These are phyloP conservation scores for Panus rudis DNA, from an alignment of 768 basidiomycete genomes.

Conservation along the genomic window DNA sequence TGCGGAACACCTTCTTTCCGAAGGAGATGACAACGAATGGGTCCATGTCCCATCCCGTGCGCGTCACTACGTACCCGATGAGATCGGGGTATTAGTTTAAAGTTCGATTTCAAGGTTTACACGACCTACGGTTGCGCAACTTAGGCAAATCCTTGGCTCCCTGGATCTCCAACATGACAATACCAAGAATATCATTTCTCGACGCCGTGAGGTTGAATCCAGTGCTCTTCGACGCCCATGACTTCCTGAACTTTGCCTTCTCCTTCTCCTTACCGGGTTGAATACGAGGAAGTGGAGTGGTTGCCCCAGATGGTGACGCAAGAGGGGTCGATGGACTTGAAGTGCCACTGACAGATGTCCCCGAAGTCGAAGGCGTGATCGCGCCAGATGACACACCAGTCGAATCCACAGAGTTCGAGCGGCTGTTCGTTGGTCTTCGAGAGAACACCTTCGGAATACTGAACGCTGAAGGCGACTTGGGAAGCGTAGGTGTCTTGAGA, in stretches of 20 bases:
- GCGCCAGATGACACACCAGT: slow-evolving; percentile 4
- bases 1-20: slow-evolving; percentile 95
- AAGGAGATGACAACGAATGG: slow-evolving; percentile 95
- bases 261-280: slow-evolving; percentile 13
- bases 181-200: slow-evolving; percentile 78
- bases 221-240: slow-evolving; percentile 32
- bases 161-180: slow-evolving; percentile 91
- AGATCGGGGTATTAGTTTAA: background rate
- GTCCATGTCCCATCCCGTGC: slow-evolving; percentile 93
- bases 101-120: background rate
- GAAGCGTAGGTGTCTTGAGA: slow-evolving; percentile 16
- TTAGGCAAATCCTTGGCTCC: slow-evolving; percentile 79
- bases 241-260: slow-evolving; percentile 34
- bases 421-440: slow-evolving; percentile 25
- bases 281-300: slow-evolving; percentile 15
- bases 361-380: slow-evolving; percentile 11
- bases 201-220: slow-evolving; percentile 57
- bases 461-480: slow-evolving; percentile 18
- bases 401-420: slow-evolving; percentile 25
- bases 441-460: slow-evolving; percentile 27
- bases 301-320: slow-evolving; percentile 15
- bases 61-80: slow-evolving; percentile 49
- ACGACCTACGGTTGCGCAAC: slow-evolving; percentile 71
- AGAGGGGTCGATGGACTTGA: slow-evolving; percentile 7
- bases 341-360: background rate